phyloP scores from a whole-genome alignment of 176 grass and related monocot species.

The Zea mays region Zm-B73-REFERENCE-NAM-5.0 NC_050099.1:157838001-157838500 shows the following conservation, averaged over 20 bases:
- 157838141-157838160: background rate
- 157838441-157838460: too few relatives aligned
- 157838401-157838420: background rate
- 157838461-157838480: too few relatives aligned
- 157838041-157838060: background rate
- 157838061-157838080: background rate
- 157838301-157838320: constrained; percentile 7
- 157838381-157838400: constrained; percentile 27
- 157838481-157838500: too few relatives aligned
- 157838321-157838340: background rate
- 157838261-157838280: constrained; percentile 14
- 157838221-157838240: background rate
- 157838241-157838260: background rate
- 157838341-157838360: constrained; percentile 39
- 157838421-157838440: background rate
- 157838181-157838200: constrained; percentile 14
- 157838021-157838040: background rate
- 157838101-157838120: background rate
- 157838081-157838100: background rate
- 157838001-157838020: background rate
- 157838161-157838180: constrained; percentile 34
- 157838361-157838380: constrained; percentile 23
- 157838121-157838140: background rate
- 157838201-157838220: constrained; percentile 5
- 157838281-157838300: background rate